Evolutionary conservation across 306 rosid genomes (phyloP), one percentile per base, ranked within the genome.

Genomic region (Quercus gilva): DNA sequence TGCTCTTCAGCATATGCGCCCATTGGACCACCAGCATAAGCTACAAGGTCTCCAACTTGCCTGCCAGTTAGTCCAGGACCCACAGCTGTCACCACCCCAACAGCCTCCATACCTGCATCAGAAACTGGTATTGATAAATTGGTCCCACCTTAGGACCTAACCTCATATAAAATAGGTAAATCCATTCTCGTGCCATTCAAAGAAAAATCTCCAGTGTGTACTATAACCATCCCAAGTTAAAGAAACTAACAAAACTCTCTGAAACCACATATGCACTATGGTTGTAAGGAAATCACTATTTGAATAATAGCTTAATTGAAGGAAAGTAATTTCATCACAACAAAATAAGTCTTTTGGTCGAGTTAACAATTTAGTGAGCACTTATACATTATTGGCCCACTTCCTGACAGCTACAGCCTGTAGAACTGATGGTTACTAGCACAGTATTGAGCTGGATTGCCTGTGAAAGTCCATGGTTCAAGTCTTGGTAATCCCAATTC

Each of bases 1-100:
- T 92, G 98, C 86, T 94, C 98, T 86, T 94, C 98, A 5, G 94
- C 87, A 76, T 94, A 94, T 55, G 98, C 90, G 18, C 98, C 98
- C 95, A 94, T 88, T 33, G 97, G 94, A 23, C 53, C 67, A 37
- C 94, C 97, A 10, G 86, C 90, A 72, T 88, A 94, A 61, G 88
- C 98, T 13, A 94, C 97, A 78, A 91, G 19, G 84, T 94, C 98
- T 55, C 98, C 97, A 80, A 91, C 87, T 73, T 90, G 79, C 74
- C 84, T 74, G 73, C 92, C 97, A 17, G 90, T 91, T 70, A 87
- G 84, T 70, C 97, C 98, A 28, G 90, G 82, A 35, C 98, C 98
- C 45, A 92, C 90, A 18, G 89, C 95, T 4, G 88, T 91, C 81
- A 94, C 97, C 75, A 94, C 83, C 67, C 97, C 98, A 89, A 88